phyloP scores from a whole-genome alignment of 108 stramenopile genomes.

The Nannochloropsis oceanica region DNA sequence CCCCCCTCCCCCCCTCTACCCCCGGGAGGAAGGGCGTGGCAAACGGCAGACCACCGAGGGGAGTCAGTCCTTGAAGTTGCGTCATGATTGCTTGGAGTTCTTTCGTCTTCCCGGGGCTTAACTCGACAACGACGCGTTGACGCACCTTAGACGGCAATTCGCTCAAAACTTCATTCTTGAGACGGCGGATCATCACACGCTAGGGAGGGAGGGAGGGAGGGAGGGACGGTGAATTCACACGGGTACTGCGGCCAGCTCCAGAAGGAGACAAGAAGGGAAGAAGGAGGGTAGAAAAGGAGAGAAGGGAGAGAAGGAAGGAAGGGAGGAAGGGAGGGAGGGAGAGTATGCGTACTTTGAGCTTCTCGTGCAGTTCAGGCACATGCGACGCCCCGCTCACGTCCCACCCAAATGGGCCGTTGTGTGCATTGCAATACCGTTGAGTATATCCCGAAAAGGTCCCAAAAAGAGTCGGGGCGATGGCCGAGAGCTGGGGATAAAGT shows the following conservation, averaged over 20 bases:
- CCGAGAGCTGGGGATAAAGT: constrained; percentile 75
- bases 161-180: constrained; percentile 77
- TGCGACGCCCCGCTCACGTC: constrained; percentile 29
- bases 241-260: too few species aligned
- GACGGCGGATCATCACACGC: constrained; percentile 75
- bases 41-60: neutral
- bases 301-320: too few species aligned
- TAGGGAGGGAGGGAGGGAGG: constrained; percentile 12
- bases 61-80: neutral
- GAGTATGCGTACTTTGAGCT: constrained; percentile 48
- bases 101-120: neutral
- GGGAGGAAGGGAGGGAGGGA: neutral
- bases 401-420: constrained; percentile 6
- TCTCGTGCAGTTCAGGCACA: constrained; percentile 66
- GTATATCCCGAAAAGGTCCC: constrained; percentile 50
- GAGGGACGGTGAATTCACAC: too few species aligned
- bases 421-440: constrained; percentile 54
- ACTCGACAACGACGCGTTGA: constrained; percentile 35
- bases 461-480: constrained; percentile 56
- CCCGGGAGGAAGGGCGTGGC: neutral
- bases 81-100: neutral
- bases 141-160: constrained; percentile 69
- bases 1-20: neutral
- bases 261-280: too few species aligned
- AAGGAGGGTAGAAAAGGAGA: too few species aligned